Evolutionary conservation across 305 asterid genomes (phyloP).

Genomic region (Euphrasia arctica): DNA sequence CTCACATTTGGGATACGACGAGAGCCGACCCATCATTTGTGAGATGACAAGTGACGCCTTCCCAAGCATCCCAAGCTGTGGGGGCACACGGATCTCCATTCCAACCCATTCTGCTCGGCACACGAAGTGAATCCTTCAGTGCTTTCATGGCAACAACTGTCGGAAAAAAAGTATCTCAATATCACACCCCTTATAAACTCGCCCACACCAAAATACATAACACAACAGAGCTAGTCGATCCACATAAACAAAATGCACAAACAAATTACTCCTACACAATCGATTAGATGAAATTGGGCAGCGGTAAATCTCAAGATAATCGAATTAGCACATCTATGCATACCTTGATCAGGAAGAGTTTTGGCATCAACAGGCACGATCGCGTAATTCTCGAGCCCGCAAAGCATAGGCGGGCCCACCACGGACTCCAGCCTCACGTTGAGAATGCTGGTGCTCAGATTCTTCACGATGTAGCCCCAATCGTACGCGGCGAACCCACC

Average conservation of each 20-base stretch:
- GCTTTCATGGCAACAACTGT: conserved; percentile 87
- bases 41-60: conserved; percentile 83
- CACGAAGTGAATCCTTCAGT: conserved; percentile 81
- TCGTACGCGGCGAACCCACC: conserved; percentile 84
- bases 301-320: background rate
- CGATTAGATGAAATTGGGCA: background rate
- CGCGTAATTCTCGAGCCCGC: conserved; percentile 94
- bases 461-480: conserved; percentile 77
- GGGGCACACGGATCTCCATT: conserved; percentile 44
- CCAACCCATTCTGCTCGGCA: conserved; percentile 94
- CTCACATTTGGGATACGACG: conserved; percentile 83
- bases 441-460: conserved; percentile 58
- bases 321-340: background rate
- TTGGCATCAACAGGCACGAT: conserved; percentile 78
- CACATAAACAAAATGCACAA: too few species aligned
- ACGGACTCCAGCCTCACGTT: conserved; percentile 69
- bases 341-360: conserved; percentile 84
- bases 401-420: conserved; percentile 68
- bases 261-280: too few species aligned
- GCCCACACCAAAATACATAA: too few species aligned
- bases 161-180: conserved; percentile 2
- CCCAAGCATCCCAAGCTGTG: conserved; percentile 99
- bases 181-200: background rate
- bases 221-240: too few species aligned
- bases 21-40: conserved; percentile 54